These are phyloP conservation scores for Trichomonascaceae sp. DNA, from an alignment of 1,139 yeast species.

Conservation along the genomic window DNA sequence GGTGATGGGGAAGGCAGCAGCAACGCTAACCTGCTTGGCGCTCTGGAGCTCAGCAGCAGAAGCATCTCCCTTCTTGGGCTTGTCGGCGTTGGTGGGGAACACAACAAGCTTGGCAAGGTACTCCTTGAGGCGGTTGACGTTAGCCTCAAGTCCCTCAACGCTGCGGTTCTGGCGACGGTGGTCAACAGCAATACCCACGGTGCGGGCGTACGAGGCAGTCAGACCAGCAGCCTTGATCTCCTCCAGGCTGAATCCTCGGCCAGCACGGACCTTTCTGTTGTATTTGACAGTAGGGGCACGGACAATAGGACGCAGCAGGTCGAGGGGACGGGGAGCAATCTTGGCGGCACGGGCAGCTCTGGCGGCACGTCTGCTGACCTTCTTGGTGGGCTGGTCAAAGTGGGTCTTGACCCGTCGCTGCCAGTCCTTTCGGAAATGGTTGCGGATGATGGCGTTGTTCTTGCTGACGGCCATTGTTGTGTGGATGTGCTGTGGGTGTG, in stretches of 20 bases:
- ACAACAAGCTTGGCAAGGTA: slow-evolving; percentile 92
- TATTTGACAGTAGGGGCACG: slow-evolving; percentile 97
- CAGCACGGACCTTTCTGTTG: slow-evolving; percentile 99
- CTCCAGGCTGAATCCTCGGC: slow-evolving; percentile 98
- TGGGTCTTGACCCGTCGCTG: slow-evolving; percentile 98
- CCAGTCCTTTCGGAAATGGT: slow-evolving; percentile 98
- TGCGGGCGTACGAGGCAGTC: slow-evolving; percentile 91
- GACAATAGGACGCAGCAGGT: slow-evolving; percentile 91
- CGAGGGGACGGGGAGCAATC: slow-evolving; percentile 97
- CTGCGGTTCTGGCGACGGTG: slow-evolving; percentile 99
- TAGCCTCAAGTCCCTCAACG: slow-evolving; percentile 86
- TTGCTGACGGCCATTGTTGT: slow-evolving; percentile 70
- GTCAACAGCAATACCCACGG: slow-evolving; percentile 97
- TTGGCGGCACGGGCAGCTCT: slow-evolving; percentile 91
- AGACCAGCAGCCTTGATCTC: slow-evolving; percentile 98
- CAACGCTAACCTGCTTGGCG: slow-evolving; percentile 59
- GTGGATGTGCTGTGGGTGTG: slow-evolving; percentile 2
- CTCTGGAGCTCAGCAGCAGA: slow-evolving; percentile 56
- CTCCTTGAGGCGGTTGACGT: slow-evolving; percentile 93
- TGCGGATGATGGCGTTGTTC: slow-evolving; percentile 54
- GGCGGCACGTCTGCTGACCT: slow-evolving; percentile 90
- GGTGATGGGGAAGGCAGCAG: slow-evolving; percentile 85
- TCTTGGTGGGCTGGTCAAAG: slow-evolving; percentile 99
- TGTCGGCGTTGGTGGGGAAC: slow-evolving; percentile 78
- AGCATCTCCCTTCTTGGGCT: slow-evolving; percentile 36